Percentiles rank a stretch among this genome's conserved stretches.
Evolutionary conservation across 768 basidiomycete genomes (phyloP).

Genomic region (Podaxis sp.): DNA sequence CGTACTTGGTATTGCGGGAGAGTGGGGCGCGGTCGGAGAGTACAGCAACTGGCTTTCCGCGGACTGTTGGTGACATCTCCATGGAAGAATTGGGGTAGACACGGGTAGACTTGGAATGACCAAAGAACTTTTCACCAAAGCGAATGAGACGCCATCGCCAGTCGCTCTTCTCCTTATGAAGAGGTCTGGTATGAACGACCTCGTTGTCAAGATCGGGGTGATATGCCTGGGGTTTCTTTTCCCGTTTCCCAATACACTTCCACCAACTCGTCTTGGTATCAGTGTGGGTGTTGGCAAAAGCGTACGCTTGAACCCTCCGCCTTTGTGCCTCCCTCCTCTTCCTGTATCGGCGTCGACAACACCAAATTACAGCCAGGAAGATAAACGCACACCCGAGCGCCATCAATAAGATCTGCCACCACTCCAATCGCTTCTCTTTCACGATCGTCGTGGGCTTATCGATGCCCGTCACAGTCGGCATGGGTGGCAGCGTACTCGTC

Average conservation of each 20-base stretch:
- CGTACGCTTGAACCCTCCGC: conserved; percentile 19
- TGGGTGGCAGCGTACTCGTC: conserved; percentile 46
- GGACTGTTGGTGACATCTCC: conserved; percentile 44
- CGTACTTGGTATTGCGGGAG: background rate
- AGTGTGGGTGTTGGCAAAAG: conserved; percentile 4
- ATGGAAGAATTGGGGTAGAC: conserved; percentile 24
- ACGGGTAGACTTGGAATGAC: conserved; percentile 40
- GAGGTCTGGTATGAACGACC: background rate
- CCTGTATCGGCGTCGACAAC: conserved; percentile 69
- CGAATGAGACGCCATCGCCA: conserved; percentile 38
- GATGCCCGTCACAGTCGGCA: conserved; percentile 61
- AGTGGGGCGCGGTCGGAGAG: background rate
- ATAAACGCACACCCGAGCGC: conserved; percentile 80
- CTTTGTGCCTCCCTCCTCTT: conserved; percentile 57
- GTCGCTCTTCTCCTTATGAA: background rate
- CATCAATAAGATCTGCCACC: conserved; percentile 91
- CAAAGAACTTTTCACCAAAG: conserved; percentile 62
- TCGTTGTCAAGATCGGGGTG: conserved; percentile 7
- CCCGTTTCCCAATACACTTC: background rate
- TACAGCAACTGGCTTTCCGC: conserved; percentile 32
- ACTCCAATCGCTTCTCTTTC: conserved; percentile 49
- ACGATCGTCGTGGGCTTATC: conserved; percentile 42
- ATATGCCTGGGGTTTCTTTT: background rate
- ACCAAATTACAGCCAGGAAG: conserved; percentile 63
- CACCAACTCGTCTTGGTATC: background rate